These are phyloP conservation scores for Mycena filopes DNA, from an alignment of 768 basidiomycete genomes.

Conservation along the genomic window DNA sequence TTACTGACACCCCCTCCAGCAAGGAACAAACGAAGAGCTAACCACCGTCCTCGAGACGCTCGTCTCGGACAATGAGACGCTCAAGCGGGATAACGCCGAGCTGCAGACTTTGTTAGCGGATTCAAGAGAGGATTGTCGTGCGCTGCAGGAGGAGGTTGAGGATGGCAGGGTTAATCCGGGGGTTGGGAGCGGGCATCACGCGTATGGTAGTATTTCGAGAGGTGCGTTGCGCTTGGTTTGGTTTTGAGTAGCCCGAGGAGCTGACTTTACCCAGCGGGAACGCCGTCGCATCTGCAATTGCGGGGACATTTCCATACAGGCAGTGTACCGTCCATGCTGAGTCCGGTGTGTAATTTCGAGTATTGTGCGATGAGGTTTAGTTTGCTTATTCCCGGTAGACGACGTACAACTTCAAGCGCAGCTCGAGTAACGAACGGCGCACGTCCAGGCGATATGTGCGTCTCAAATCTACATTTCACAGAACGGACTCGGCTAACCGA, in stretches of 20 bases:
- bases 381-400: too few species aligned
- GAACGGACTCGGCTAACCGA: conserved; percentile 9
- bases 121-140: conserved; percentile 79
- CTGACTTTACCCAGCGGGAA: conserved; percentile 42
- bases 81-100: conserved; percentile 86
- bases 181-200: conserved; percentile 52
- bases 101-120: conserved; percentile 79
- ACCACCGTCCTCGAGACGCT: conserved; percentile 82
- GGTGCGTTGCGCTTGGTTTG: background rate
- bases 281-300: conserved; percentile 53
- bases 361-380: too few species aligned
- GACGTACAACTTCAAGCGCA: conserved; percentile 15
- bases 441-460: conserved; percentile 35
- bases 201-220: conserved; percentile 42
- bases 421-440: conserved; percentile 25
- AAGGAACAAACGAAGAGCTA: conserved; percentile 46
- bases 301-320: conserved; percentile 47
- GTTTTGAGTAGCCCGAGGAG: background rate
- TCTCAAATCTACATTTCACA: conserved; percentile 26
- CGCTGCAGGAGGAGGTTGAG: conserved; percentile 78
- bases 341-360: conserved; percentile 39
- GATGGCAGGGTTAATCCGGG: conserved; percentile 69
- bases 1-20: background rate
- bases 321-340: conserved; percentile 56
- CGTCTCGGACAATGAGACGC: conserved; percentile 84